Conservation (phyloP, 1,284 basidiomycete species). For the Somion occarium region DNA sequence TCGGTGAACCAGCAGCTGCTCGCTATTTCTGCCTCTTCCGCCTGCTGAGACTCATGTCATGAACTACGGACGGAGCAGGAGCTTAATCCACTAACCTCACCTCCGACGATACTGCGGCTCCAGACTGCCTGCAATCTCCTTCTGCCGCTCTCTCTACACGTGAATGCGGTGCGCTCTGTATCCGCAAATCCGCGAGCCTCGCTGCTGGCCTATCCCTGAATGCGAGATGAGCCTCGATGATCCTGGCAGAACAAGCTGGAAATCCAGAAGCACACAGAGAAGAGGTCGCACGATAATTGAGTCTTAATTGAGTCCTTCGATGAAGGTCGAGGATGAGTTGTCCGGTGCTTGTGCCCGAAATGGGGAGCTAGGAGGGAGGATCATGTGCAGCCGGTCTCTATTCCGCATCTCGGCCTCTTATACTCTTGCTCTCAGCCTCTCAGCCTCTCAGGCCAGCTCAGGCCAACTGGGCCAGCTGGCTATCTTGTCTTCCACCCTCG, state of each 20-base stretch:
- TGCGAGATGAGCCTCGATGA: not conserved
- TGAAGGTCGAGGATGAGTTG: not conserved
- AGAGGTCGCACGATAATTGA: too few species aligned
- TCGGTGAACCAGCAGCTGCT: not conserved
- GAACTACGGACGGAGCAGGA: not conserved
- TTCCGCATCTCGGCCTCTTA: not conserved
- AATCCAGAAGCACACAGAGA: not conserved
- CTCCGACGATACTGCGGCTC: constrained; percentile 14
- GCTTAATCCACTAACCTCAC: not conserved
- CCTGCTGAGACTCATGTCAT: not conserved
- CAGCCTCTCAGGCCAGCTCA: too few species aligned
- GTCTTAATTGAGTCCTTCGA: too few species aligned
- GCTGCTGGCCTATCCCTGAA: not conserved
- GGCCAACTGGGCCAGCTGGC: too few species aligned
- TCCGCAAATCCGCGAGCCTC: too few species aligned
- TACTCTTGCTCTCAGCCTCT: not conserved
- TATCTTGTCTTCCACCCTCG: too few species aligned
- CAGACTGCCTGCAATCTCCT: not conserved
- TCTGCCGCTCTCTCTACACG: constrained; percentile 11
- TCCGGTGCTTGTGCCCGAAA: not conserved
- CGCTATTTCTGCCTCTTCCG: not conserved
- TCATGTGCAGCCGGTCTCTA: not conserved
- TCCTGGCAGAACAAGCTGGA: not conserved
- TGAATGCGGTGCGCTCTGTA: constrained; percentile 11
- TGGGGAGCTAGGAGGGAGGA: too few species aligned